Evolutionary conservation across 768 basidiomycete genomes (phyloP).

Genomic region (Leccinum pellstonianum): DNA sequence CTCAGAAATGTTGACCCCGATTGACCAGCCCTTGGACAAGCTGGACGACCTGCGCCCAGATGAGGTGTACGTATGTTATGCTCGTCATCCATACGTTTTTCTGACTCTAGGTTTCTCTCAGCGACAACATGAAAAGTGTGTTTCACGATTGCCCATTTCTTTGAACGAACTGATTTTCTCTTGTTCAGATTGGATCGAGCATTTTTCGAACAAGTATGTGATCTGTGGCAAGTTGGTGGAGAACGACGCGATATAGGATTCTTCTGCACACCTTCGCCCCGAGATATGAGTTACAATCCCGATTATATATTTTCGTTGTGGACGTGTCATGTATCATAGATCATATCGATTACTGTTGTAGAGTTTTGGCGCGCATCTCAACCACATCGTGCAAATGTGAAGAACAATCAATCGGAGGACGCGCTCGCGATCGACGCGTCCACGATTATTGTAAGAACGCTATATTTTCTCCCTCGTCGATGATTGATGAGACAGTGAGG

Average conservation of each 20-base stretch:
- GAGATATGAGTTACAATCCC: background rate
- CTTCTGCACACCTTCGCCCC: background rate
- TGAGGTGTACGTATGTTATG: constrained; percentile 66
- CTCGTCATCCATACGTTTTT: background rate
- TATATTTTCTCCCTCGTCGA: background rate
- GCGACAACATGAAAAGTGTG: constrained; percentile 88
- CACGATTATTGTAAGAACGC: background rate
- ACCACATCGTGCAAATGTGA: background rate
- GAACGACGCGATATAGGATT: constrained; percentile 50
- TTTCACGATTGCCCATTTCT: background rate
- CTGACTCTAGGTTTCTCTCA: constrained; percentile 29
- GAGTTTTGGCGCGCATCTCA: background rate
- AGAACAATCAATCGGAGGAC: background rate
- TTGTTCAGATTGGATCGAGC: constrained; percentile 83
- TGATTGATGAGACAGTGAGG: background rate
- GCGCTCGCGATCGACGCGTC: background rate
- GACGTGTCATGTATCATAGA: constrained; percentile 9
- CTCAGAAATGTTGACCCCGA: constrained; percentile 84
- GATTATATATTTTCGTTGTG: background rate
- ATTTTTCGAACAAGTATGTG: constrained; percentile 92
- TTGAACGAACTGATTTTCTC: constrained; percentile 2
- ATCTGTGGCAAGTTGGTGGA: constrained; percentile 87
- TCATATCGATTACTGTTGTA: constrained; percentile 8
- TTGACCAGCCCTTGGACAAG: constrained; percentile 84
- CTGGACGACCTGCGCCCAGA: constrained; percentile 73